Base-by-base conservation (phyloP, 768 basidiomycete species). In the Cyclocybe cylindracea region DNA sequence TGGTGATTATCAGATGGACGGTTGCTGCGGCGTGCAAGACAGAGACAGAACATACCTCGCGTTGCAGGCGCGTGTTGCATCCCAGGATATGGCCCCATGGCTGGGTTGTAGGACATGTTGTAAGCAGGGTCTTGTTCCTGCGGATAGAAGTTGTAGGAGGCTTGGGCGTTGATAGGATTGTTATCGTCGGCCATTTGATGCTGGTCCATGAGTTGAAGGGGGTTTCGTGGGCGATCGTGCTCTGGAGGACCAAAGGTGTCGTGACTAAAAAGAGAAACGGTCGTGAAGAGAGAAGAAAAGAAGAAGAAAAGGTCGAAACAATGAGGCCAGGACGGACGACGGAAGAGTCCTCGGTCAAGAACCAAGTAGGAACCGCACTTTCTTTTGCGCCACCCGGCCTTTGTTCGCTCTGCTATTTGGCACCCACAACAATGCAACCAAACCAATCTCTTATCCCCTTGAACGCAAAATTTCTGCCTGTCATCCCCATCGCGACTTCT, bases 1-100 rank as follows among this genome's bases (percentile, higher is more conserved):
- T 71, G 69, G 65, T 76, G 77, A 78, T 78, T 75, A 85, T 84
- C 78, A 80, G 83, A 85, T 83, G 77, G 74, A 76, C 81, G 78
- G 82, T 71, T 51, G 34, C 19, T 41, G 41, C 57, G 80, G 74
- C 71, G 64, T 45, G 73, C 70, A 70, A 65, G 61, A 60, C 59
- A 56, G 59, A 58, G 56, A 57, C 60, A 73, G 72, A 75, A 72
- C 68, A 66, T 66, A 88, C 87, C 86, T 86, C 89, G 88, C 76
- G 87, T 73, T 75, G 80, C 82, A 70, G 82, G 78, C 70, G 74
- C 78, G 67, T 82, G 79, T 61, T 74, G 77, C 66, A 79, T 76
- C 47, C 75, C 72, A 60, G 79, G 81, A 78, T 86, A 87, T 68
- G 77, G 69, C 58, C 70, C 71, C 74, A 84, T 79, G 68, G 78